phyloP scores from a whole-genome alignment of 108 stramenopile species.

The Nannochloropsis oceanica region DNA sequence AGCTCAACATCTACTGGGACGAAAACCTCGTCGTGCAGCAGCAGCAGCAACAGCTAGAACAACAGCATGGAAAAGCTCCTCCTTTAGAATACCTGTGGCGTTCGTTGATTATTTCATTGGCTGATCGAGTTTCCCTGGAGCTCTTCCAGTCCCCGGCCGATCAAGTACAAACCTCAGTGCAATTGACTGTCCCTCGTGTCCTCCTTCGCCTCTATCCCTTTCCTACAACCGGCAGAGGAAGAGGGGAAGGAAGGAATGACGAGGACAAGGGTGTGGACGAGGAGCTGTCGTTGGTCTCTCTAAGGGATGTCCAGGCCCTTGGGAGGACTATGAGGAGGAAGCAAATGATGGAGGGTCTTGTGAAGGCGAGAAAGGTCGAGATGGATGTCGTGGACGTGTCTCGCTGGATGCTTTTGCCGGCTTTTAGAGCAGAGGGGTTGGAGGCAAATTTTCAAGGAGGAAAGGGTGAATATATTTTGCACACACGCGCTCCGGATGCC shows the following conservation, averaged over 20 bases:
- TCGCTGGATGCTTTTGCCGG: background rate
- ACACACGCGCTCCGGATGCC: background rate
- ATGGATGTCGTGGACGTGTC: background rate
- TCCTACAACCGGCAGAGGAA: background rate
- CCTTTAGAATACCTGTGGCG: background rate
- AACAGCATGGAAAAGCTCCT: background rate
- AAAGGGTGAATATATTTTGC: background rate
- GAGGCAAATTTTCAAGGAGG: background rate
- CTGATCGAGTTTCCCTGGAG: background rate
- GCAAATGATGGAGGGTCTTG: background rate
- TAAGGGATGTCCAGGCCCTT: background rate
- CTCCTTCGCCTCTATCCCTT: background rate
- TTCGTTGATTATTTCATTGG: background rate
- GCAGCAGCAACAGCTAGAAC: background rate
- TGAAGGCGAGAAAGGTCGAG: background rate
- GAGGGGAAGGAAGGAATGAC: background rate
- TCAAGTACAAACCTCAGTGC: background rate
- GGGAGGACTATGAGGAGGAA: background rate
- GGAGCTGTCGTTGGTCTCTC: background rate
- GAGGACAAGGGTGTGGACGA: background rate
- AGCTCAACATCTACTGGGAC: background rate
- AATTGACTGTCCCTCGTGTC: background rate
- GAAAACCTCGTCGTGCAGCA: background rate
- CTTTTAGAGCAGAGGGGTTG: background rate
- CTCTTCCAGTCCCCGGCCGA: background rate